Base-by-base conservation (phyloP, 139 green algal species). In the Tetradesmus obliquus region DNA sequence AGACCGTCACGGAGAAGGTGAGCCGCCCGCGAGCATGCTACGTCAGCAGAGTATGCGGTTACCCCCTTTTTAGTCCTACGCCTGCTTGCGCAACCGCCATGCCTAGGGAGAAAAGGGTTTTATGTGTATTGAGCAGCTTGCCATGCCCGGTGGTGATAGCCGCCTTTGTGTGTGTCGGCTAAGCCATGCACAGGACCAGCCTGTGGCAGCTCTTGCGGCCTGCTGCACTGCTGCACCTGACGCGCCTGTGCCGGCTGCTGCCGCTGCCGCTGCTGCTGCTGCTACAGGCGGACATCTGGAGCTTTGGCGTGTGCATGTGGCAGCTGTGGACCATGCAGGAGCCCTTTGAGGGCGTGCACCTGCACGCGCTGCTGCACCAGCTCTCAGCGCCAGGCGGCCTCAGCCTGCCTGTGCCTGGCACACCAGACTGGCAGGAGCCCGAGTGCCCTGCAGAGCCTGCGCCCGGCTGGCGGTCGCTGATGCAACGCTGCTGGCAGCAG, bases 261-360 rank as follows among this genome's bases (percentile, higher is more conserved):
- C 20, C 54, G 2, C 51, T 53, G 6, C 82, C 20, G 54, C 82
- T 10, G 1, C 0, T 45, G 3, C 9, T 19, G 55, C 82, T 72
- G 82, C 66, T 76, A 9, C 66, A 76, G 66, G 66, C 66, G 15
- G 93, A 94, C 79, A 88, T 94, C 66, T 95, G 88, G 79, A 88
- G 71, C 88, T 97, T 96, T 90, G 95, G 94, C 20, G 93, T 97
- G 24, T 91, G 95, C 17, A 92, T 97, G 91, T 92, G 89, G 89
- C 76, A 92, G 81, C 58, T 92, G 58, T 92, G 89, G 89, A 92
- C 81, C 17, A 5, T 17, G 7, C 58, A 58, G 24, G 89, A 92
- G 89, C 89, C 89, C 2, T 92, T 92, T 83, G 89, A 83, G 45
- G 89, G 60, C 8, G 15, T 88, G 51, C 32, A 87, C 62, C 51